These are phyloP conservation scores for Camillea tinctor DNA, from an alignment of 2,329 filamentous ascomycete species.

Conservation along the genomic window DNA sequence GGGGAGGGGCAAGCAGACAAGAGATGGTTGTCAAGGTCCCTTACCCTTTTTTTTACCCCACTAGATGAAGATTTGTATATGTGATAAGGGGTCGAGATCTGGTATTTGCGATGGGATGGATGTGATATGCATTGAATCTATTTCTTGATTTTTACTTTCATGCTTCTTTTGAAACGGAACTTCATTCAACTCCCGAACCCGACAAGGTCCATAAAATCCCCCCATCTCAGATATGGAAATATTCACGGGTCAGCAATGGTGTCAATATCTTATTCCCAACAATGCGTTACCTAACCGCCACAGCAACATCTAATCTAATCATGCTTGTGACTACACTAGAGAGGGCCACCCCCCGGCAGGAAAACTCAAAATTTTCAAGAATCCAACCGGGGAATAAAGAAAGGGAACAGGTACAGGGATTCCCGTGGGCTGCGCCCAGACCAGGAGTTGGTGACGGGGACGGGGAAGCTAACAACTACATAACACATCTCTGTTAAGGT, in stretches of 20 bases:
- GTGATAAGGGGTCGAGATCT: no score
- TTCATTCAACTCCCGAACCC: no score
- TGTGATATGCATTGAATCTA: neutral
- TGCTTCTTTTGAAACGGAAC: neutral
- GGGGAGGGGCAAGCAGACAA: no score
- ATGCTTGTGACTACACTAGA: neutral
- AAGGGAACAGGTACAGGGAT: neutral
- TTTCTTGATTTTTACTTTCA: neutral
- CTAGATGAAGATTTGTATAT: no score
- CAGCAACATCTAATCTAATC: neutral
- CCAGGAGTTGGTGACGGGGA: neutral
- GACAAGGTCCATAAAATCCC: no score
- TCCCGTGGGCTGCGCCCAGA: neutral
- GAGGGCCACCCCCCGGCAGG: no score
- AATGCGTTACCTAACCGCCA: neutral
- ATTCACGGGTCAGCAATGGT: no score
- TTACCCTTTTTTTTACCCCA: no score
- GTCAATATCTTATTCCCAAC: neutral
- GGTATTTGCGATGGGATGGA: no score
- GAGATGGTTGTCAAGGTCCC: neutral
- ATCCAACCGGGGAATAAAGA: neutral
- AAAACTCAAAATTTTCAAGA: no score
- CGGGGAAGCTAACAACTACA: neutral
- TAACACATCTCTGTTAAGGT: neutral
- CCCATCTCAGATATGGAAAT: no score